Evolutionary conservation across 768 basidiomycete species (phyloP).

Genomic region (Tylopilus vinaceipallidus): DNA sequence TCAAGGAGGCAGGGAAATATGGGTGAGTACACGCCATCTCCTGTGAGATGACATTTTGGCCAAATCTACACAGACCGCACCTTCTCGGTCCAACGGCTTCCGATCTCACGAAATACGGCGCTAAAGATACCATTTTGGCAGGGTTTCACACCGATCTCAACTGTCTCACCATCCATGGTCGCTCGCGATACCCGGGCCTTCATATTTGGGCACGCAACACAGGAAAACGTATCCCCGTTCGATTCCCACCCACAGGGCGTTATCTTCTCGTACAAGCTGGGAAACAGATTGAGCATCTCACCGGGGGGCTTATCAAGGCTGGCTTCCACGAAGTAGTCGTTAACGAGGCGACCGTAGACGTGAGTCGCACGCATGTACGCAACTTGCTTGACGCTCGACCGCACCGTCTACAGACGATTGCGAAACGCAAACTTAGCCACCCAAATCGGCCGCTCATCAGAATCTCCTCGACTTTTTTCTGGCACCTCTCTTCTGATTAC

Average conservation of each 20-base stretch:
- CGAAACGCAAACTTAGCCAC: slow-evolving; percentile 50
- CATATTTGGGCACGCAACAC: slow-evolving; percentile 95
- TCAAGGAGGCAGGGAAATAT: slow-evolving; percentile 79
- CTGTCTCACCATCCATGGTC: slow-evolving; percentile 89
- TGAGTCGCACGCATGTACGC: slow-evolving; percentile 30
- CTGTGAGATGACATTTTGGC: not conserved
- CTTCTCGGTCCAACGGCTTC: slow-evolving; percentile 93
- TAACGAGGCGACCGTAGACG: slow-evolving; percentile 72
- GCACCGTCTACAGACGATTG: slow-evolving; percentile 52
- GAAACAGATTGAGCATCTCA: slow-evolving; percentile 89
- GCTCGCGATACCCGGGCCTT: slow-evolving; percentile 82
- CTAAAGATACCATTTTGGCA: slow-evolving; percentile 81
- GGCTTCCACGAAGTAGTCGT: slow-evolving; percentile 96
- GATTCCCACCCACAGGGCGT: slow-evolving; percentile 76
- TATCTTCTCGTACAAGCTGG: slow-evolving; percentile 93
- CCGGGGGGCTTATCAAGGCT: slow-evolving; percentile 83
- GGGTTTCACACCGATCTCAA: slow-evolving; percentile 96
- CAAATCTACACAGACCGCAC: slow-evolving; percentile 56
- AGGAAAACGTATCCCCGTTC: slow-evolving; percentile 85
- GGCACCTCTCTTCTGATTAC: slow-evolving; percentile 86
- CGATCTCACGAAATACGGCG: slow-evolving; percentile 75
- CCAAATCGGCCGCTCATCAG: slow-evolving; percentile 86
- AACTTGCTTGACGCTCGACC: not conserved
- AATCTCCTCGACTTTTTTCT: slow-evolving; percentile 97
- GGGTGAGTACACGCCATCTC: slow-evolving; percentile 49